Evolutionary conservation across 2,329 filamentous ascomycete genomes (phyloP).

Genomic region (Neofusicoccum cordaticola): DNA sequence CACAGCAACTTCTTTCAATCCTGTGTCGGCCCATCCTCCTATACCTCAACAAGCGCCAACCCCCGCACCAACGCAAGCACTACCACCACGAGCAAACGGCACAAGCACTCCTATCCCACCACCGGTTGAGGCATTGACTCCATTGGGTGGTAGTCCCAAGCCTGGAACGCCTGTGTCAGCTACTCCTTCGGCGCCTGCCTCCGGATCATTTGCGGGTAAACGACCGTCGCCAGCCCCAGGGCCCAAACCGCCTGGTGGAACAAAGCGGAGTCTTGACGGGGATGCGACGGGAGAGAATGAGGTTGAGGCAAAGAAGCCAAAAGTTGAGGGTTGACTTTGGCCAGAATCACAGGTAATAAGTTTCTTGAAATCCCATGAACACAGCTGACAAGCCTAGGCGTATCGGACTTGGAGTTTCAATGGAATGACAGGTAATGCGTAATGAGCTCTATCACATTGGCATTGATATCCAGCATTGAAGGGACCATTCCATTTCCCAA

Average conservation of each 20-base stretch:
- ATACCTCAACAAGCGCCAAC: background rate
- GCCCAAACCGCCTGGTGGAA: background rate
- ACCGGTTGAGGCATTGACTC: constrained; percentile 16
- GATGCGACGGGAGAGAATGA: background rate
- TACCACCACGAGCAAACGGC: constrained; percentile 1
- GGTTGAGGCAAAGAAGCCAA: constrained; percentile 8
- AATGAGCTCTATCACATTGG: constrained; percentile 1
- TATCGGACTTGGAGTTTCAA: background rate
- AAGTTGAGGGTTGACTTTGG: background rate
- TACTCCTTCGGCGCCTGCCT: background rate
- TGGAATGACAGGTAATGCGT: constrained; percentile 1
- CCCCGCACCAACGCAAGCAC: background rate
- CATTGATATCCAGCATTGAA: constrained; percentile 3
- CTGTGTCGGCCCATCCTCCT: background rate
- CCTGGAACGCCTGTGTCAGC: background rate
- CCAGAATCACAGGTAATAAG: background rate
- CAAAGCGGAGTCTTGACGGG: constrained; percentile 1
- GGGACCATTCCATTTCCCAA: background rate
- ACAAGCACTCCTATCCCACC: constrained; percentile 13
- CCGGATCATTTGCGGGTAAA: background rate
- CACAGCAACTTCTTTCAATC: background rate
- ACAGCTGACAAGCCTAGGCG: background rate
- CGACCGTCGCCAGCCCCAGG: background rate
- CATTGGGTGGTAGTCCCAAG: constrained; percentile 6
- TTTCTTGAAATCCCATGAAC: no score